Conservation (phyloP, 2,329 filamentous ascomycete genomes). For the Helotiales sp. region DNA sequence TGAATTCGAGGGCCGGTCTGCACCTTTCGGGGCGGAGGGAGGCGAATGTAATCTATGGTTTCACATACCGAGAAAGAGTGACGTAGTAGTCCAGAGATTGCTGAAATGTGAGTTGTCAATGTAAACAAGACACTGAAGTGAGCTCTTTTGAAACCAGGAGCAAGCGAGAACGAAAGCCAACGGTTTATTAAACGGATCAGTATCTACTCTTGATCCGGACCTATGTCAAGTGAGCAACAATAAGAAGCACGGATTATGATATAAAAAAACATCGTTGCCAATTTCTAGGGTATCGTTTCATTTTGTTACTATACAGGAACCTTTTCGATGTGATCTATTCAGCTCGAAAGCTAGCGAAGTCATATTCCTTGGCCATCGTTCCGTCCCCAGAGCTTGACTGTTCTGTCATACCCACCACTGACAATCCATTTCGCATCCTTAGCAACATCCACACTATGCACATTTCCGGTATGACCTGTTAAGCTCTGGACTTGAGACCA, state of each 20-base stretch:
- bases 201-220: too few species aligned
- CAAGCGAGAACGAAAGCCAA: background rate
- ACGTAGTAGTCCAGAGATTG: too few species aligned
- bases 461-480: slow-evolving; percentile 88
- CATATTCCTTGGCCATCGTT: slow-evolving; percentile 69
- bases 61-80: too few species aligned
- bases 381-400: slow-evolving; percentile 93
- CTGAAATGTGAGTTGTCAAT: too few species aligned
- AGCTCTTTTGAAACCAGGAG: too few species aligned
- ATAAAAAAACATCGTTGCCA: background rate
- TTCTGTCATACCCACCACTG: slow-evolving; percentile 91
- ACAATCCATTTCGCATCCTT: slow-evolving; percentile 89
- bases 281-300: background rate
- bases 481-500: slow-evolving; percentile 89
- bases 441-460: slow-evolving; percentile 88
- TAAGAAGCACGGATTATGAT: background rate
- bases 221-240: background rate
- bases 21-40: too few species aligned
- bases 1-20: too few species aligned
- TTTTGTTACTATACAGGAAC: slow-evolving; percentile 7
- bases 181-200: too few species aligned
- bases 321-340: background rate
- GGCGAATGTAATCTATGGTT: too few species aligned
- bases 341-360: background rate
- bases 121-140: background rate